Evolutionary conservation across 2,329 filamentous ascomycete species (phyloP).

Genomic region (Fusarium humuli): DNA sequence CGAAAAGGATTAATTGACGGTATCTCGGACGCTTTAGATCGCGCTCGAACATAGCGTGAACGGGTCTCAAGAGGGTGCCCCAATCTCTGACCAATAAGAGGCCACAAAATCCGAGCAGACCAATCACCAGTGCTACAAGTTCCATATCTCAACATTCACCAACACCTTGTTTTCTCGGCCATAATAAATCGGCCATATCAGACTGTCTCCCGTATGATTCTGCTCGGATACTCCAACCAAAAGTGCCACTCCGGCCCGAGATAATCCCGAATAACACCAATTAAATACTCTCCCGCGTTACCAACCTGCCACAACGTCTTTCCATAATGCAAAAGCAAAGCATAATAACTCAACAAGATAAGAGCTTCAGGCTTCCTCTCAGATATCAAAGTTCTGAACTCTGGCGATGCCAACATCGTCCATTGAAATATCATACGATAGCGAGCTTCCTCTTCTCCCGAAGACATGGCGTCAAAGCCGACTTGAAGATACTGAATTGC

Average conservation of each 20-base stretch:
- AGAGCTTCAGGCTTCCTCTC: conserved; percentile 2
- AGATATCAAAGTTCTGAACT: background rate
- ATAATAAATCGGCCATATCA: background rate
- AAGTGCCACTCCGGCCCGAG: conserved; percentile 23
- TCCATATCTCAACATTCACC: background rate
- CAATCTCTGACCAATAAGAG: background rate
- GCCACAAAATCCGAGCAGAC: background rate
- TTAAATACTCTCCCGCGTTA: conserved; percentile 12
- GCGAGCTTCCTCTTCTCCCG: background rate
- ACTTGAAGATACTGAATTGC: conserved; percentile 17
- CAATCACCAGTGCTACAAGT: background rate
- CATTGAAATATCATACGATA: conserved; percentile 33
- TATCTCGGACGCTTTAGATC: background rate
- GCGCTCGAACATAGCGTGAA: accelerated
- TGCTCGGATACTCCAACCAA: conserved; percentile 15
- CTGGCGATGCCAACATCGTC: conserved; percentile 24
- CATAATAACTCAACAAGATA: conserved; percentile 23
- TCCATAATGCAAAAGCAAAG: conserved; percentile 20
- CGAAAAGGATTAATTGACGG: background rate
- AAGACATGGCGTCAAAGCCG: conserved; percentile 16
- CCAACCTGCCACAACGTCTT: conserved; percentile 24
- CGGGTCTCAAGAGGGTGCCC: background rate
- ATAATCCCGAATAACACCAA: conserved; percentile 12
- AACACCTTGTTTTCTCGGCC: background rate
- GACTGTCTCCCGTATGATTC: background rate